A percentile compares a stretch with the other conserved stretches of the same genome.
Evolutionary conservation across 2,329 filamentous ascomycete species (phyloP).

Genomic region (Pseudogymnoascus sp.): DNA sequence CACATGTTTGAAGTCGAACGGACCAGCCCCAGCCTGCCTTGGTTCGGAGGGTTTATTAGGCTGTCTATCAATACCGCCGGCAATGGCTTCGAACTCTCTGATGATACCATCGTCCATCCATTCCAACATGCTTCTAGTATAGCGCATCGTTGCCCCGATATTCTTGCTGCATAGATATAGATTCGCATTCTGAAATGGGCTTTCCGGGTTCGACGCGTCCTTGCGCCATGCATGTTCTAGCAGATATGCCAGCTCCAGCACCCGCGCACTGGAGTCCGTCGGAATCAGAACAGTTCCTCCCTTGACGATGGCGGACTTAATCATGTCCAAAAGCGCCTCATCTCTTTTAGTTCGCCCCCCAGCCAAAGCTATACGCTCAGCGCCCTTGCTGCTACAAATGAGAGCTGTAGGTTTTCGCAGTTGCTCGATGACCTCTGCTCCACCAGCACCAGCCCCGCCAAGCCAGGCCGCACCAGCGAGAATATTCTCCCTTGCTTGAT

Average conservation of each 20-base stretch:
- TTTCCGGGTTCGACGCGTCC: constrained; percentile 45
- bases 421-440: constrained; percentile 87
- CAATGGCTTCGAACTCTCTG: constrained; percentile 73
- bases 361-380: constrained; percentile 59
- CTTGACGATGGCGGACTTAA: constrained; percentile 66
- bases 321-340: constrained; percentile 73
- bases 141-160: constrained; percentile 78
- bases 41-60: constrained; percentile 37
- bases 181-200: constrained; percentile 43
- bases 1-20: constrained; percentile 84
- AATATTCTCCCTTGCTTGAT: constrained; percentile 92
- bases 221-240: constrained; percentile 85
- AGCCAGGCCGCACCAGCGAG: constrained; percentile 91
- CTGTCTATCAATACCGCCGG: constrained; percentile 32
- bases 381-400: constrained; percentile 80
- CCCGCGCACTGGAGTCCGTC: constrained; percentile 88
- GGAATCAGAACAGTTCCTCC: constrained; percentile 91
- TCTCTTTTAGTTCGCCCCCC: constrained; percentile 75
- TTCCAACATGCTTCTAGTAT: constrained; percentile 91
- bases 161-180: constrained; percentile 82
- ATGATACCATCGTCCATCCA: constrained; percentile 99
- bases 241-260: constrained; percentile 84
- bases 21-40: constrained; percentile 47
- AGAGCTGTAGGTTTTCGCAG: constrained; percentile 87
- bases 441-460: constrained; percentile 68